A percentile compares a stretch with the other conserved stretches of the same genome.
These are phyloP conservation scores for Beauveria pseudobassiana DNA, from an alignment of 2,329 filamentous ascomycete species.

Conservation along the genomic window DNA sequence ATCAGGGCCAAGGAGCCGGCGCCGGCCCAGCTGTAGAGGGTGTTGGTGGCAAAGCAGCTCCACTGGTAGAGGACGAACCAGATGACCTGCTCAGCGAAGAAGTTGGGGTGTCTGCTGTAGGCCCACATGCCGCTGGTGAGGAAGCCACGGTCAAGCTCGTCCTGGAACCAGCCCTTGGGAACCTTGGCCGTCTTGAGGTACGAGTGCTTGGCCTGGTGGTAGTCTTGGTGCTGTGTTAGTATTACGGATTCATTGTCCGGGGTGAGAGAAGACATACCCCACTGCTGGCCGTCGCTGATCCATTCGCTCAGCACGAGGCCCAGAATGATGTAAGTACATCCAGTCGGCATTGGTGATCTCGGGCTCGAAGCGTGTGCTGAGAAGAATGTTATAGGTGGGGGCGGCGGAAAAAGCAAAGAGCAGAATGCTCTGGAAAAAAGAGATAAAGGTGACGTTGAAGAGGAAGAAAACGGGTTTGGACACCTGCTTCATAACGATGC, in stretches of 20 bases:
- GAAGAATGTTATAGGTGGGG: conserved; percentile 76
- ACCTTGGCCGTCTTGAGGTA: conserved; percentile 70
- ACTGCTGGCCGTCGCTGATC: conserved; percentile 88
- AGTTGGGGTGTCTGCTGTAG: conserved; percentile 89
- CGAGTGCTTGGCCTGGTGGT: conserved; percentile 69
- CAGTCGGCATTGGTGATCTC: conserved; percentile 38
- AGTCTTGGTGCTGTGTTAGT: conserved; percentile 41
- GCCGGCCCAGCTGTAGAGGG: conserved; percentile 70
- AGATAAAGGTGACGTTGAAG: conserved; percentile 87
- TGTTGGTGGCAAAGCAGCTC: conserved; percentile 67
- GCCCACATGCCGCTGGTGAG: conserved; percentile 77
- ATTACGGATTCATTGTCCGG: not conserved
- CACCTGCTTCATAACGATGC: conserved; percentile 60
- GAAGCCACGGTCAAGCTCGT: conserved; percentile 86
- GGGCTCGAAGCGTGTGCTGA: conserved; percentile 58
- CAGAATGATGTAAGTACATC: conserved; percentile 37
- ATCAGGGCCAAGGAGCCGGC: conserved; percentile 63
- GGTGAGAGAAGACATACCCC: conserved; percentile 48
- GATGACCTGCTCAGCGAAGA: conserved; percentile 81
- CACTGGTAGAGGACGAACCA: conserved; percentile 88
- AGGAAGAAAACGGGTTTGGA: conserved; percentile 64
- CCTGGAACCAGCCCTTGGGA: conserved; percentile 54
- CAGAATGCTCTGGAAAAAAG: conserved; percentile 72
- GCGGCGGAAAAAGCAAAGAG: conserved; percentile 66
- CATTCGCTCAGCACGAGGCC: conserved; percentile 58